Base-by-base conservation (phyloP, 2,329 filamentous ascomycete genomes). In the Aspergillus sp. region DNA sequence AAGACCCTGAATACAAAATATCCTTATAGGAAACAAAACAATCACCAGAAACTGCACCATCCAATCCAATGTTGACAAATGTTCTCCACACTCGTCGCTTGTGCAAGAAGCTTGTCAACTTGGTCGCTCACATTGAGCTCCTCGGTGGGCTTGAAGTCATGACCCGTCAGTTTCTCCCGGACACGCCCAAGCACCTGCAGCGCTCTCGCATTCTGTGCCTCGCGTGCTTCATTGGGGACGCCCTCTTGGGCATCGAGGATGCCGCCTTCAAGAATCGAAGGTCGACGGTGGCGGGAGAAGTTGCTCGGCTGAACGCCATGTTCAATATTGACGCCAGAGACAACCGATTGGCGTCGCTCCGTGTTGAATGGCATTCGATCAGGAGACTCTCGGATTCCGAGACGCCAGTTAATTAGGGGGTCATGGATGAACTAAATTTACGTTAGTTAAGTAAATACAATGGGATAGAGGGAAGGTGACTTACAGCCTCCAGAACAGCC, bases 51-150 rank as follows among this genome's bases (percentile, higher is more conserved):
- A 77, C 91, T 96, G 78, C 93, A 98, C 93, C 93, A 98, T 63
- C 95, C 95, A 68, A 98, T 96, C 74, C 97, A 99, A 79, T 98
- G 95, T 81, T 98, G 95, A 73, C 95, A 99, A 61, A 99, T 80
- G 74, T 98, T 98, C 83, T 98, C 95, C 67, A 98, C 81, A 71
- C 95, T 97, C 6, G 95, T 99, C 21, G 95, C 95, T 79, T 99
- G 93, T 61, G 90, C 88, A 67, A 99, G 90, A 68, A 99, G 80
- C 75, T 96, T 93, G 76, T 96, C 93, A 5, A 99, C 96, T 77
- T 99, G 95, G 61, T 87, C 86, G 56, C 90, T 87, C 21, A 96
- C 87, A 57, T 87, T 88, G 62, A 99, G 82, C 77, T 98, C 93
- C 68, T 96, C 90, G 46, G 84, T 84, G 3, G 87, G 84, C 75